Evolutionary conservation across 2,329 filamentous ascomycete genomes (phyloP), one percentile per base, ranked within the genome.

Genomic region (Nigrograna mackinnonii): DNA sequence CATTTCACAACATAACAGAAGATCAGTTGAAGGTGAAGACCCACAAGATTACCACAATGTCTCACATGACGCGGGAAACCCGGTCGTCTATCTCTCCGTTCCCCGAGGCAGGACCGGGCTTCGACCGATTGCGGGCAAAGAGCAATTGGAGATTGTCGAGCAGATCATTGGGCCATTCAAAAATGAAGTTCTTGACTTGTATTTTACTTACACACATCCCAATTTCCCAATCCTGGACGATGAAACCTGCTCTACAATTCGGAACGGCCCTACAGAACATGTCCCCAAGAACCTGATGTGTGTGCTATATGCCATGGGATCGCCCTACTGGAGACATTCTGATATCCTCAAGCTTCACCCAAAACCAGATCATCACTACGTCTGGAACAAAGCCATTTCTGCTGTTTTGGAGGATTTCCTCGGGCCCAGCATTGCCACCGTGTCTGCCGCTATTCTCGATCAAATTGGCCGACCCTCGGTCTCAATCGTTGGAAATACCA

Each of bases 31-130:
- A 7, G 50, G 46, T 7, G 57, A 64, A 14, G 42, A 46, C 9
- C 41, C 60, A 11, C n/a, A 24, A 11, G 72, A 70, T 21, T 80
- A 79, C 45, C 76, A 76, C 35, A 74, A 77, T 6, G 71, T 79
- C 22, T 75, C 74, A 2, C 77, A 72, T 39, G 72, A 66, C 39
- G 49, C 57, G 5, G 66, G 72, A 16, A 60, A 70, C 35, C 64
- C 69, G 4, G 63, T 72, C 5, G 60, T 71, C 2, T 72, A 72
- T 37, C 55, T 68, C 6, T 77, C 76, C 4, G 74, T 80, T 3
- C 75, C 77, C 7, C 66, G 75, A 28, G 73, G 74, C 37, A 70
- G 77, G 37, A 72, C 74, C 43, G 77, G 77, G 5, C 44, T 70
- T n/a, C 59, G 55, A 9, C 58, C 58, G 3, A 57, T 58, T 20